Evolutionary conservation across 2,329 filamentous ascomycete genomes (phyloP).

Genomic region (Teratosphaeria pseudoeucalypti): DNA sequence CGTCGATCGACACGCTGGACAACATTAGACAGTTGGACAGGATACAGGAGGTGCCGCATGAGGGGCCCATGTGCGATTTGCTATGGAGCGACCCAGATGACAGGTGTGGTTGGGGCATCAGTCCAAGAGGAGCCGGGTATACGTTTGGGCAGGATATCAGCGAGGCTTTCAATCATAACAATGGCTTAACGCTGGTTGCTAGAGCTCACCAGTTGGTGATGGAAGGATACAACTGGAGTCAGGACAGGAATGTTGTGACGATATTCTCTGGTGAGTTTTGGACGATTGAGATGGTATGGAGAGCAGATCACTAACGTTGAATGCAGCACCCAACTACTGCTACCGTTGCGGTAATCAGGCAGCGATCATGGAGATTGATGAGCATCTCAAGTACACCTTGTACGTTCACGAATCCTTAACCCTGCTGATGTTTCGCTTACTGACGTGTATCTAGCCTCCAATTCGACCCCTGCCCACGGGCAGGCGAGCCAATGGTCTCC

Average conservation of each 20-base stretch:
- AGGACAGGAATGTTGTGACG: conserved; percentile 94
- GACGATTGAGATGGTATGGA: conserved; percentile 10
- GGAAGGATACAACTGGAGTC: conserved; percentile 99
- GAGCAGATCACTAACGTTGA: conserved; percentile 9
- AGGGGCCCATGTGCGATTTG: conserved; percentile 95
- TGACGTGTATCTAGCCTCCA: conserved; percentile 60
- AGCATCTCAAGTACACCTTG: conserved; percentile 99
- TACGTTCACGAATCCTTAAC: conserved; percentile 43
- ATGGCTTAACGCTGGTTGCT: conserved; percentile 88
- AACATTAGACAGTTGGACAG: conserved; percentile 92
- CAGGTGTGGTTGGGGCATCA: conserved; percentile 61
- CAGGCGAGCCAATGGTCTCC: conserved; percentile 97
- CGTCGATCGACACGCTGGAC: conserved; percentile 90
- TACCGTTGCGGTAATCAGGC: conserved; percentile 98
- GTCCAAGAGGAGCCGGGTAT: conserved; percentile 56
- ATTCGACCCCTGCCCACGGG: conserved; percentile 96
- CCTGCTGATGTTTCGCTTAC: conserved; percentile 8
- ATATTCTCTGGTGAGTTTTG: conserved; percentile 79
- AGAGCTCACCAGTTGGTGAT: conserved; percentile 97
- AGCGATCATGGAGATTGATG: conserved; percentile 99
- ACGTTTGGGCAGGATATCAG: conserved; percentile 82
- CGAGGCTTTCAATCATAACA: conserved; percentile 98
- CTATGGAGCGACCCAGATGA: conserved; percentile 98
- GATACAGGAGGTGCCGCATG: conserved; percentile 96
- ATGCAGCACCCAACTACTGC: conserved; percentile 62